Base-by-base conservation (phyloP, 225 moss, liverwort and hornwort genomes). In the Sphagnum contortum region DNA sequence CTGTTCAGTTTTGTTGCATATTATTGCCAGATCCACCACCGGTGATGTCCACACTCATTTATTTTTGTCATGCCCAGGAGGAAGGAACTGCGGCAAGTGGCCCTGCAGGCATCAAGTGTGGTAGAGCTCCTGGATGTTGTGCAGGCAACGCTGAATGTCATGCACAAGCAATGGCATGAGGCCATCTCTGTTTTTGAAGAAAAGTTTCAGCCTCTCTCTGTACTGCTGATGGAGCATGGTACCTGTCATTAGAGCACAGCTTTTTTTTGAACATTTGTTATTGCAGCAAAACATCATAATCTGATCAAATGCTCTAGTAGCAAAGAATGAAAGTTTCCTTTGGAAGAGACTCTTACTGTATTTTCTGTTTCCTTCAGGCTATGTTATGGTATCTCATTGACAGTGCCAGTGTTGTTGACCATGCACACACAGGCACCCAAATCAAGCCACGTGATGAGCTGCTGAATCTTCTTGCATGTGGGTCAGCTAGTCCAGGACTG, bases 161-260 rank as follows among this genome's bases (percentile, higher is more conserved):
- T 98, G 98, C 82, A 81, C 68, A 98, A 93, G 73, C 89, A 89
- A 64, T 98, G 98, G 98, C 81, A 76, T 50, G 98, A 98, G 61
- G 92, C 98, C 47, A 87, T 98, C 62, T 81, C 78, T 49, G 72
- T 80, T 9, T 91, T 93, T 73, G 70, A 84, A 61, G 89, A 93
- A 8, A 98, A 87, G 73, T 84, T 98, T 66, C 72, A 62, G 68
- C 85, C 81, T 59, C 78, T 93, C 55, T 78, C 87, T 53, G 79
- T 75, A 61, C 65, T 98, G 61, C 83, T 93, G 57, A 67, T 65
- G 59, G 98, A 98, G 72, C 88, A 98, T 72, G 98, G 94, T 94
- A 82, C 11, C 12, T 29, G 29, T 9, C 29, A 29, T 29, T 29
- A 29, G 29, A 29, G 29, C 29, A 29, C 29, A 29, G 29, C 29